Base-by-base conservation (phyloP, 495 filamentous ascomycete genomes). In the Cercophora sp. region DNA sequence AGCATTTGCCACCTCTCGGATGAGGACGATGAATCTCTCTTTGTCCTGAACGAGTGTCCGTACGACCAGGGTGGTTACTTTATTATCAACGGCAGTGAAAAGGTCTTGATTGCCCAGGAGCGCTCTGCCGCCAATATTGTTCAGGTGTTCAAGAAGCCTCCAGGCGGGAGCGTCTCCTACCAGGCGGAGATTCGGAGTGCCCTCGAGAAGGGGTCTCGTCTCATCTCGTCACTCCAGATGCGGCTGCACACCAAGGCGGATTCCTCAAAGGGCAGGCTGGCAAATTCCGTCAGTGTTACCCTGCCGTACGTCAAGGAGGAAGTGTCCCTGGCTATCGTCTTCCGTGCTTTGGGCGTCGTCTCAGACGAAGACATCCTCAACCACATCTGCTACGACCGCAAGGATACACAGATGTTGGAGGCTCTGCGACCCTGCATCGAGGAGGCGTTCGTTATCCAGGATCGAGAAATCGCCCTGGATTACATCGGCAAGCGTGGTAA, bases 41-140 rank as follows among this genome's bases (percentile, higher is more conserved):
- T 92, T 62, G 75, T 83, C 9, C 84, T 88, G 69, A 92, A 92
- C 63, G 93, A 99, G 70, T 99, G 93, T 51, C 93, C 94, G 0
- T 97, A 95, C 67, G 93, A 99, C 63, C 92, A 93, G 57, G 93
- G 93, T 42, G 93, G 93, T 51, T 99, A 99, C 59, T 99, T 99
- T 68, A 86, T 99, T 54, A 97, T 99, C 73, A 99, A 97, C 71
- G 93, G 93, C n/a, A 93, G 88, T 66, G 93, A 99, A 67, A 99
- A 99, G 79, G 93, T 99, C 18, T 69, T 99, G 54, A 97, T 99
- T 54, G 94, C 94, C 1, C 93, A 99, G 68, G 93, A 99, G 68
- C 85, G 93, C 22, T 95, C 89, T 59, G 94, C 94, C 15, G 94
- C 91, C 61, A 99, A 97, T 60, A 97, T 96, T 36, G 91, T 97